Conservation (phyloP, 1,284 basidiomycete species). For the Malassezia yamatoensis region DNA sequence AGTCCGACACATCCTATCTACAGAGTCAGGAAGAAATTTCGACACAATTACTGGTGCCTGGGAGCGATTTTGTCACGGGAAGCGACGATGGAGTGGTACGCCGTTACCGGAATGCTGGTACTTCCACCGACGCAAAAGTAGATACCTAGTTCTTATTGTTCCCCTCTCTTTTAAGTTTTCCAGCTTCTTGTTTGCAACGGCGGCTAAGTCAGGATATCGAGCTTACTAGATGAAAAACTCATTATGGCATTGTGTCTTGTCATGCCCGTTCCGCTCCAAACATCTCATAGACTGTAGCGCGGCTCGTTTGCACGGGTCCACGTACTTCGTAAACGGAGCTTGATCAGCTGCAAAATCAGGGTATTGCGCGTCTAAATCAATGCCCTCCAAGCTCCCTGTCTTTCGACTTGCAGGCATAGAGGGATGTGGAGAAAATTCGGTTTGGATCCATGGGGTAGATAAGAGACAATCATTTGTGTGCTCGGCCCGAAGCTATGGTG, state of each 20-base stretch:
- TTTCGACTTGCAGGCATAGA: background rate
- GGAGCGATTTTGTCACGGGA: constrained; percentile 2
- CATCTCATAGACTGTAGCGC: constrained; percentile 42
- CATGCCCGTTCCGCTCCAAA: constrained; percentile 38
- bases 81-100: constrained; percentile 11
- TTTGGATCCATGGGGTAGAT: background rate
- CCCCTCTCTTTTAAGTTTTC: constrained; percentile 2
- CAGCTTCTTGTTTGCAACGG: constrained; percentile 15
- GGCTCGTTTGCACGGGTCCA: constrained; percentile 42
- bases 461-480: background rate
- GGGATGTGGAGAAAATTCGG: background rate
- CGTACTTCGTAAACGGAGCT: constrained; percentile 21
- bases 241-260: constrained; percentile 32
- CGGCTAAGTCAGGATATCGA: constrained; percentile 1
- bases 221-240: constrained; percentile 40
- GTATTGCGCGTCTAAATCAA: constrained; percentile 13
- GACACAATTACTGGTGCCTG: constrained; percentile 5
- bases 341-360: constrained; percentile 11
- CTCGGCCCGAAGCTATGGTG: constrained; percentile 14
- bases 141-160: background rate
- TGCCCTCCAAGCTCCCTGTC: constrained; percentile 21
- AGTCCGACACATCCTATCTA: background rate
- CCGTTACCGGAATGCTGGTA: constrained; percentile 13
- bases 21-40: background rate
- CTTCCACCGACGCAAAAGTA: background rate